Evolutionary conservation across 306 rosid species (phyloP), one percentile per base, ranked within the genome.

Genomic region (Biancaea sappan): DNA sequence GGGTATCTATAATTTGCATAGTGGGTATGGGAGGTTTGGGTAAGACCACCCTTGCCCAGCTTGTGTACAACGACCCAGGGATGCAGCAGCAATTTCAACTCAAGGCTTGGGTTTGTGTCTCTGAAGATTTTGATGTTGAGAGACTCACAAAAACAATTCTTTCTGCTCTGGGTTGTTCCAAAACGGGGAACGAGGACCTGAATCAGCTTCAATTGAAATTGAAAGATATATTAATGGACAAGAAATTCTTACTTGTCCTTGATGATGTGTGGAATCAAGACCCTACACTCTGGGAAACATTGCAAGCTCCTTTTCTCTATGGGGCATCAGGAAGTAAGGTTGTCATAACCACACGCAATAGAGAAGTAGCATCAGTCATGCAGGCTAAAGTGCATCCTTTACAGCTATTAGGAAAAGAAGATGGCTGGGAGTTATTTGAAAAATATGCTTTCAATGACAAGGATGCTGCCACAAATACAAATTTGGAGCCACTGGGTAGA

Each of bases 21-120:
- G 32, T 53, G 6, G 60, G 60, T 69, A 71, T 83, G 75, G 81
- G 85, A 9, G 85, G 85, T 13, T 3, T 84, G 6, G 88, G 88
- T 37, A 81, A 84, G 61, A 81, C 85, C 32, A 77, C 85, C 2
- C 71, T 81, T 18, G 80, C 76, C 13, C 56, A 53, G 12, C 6
- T 9, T 9, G 60, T 53, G 1, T 53, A 53, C 60, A 81, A 74
- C 29, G 83, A 84, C 58, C 14, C 8, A n/a, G 26, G 37, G 8
- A 57, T 81, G 47, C 13, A 59, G 38, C n/a, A 37, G 14, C n/a
- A 44, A 16, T 81, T 84, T 12, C 44, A 77, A 5, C 43, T 68
- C 31, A 75, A 48, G 47, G 67, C 78, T 15, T 84, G 83, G 85
- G 57, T 82, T 18, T 81, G 79, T 43, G 76, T 46, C 4, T 46